Base-by-base conservation (phyloP, 345 rosid species). In the Stellera chamaejasme region DNA sequence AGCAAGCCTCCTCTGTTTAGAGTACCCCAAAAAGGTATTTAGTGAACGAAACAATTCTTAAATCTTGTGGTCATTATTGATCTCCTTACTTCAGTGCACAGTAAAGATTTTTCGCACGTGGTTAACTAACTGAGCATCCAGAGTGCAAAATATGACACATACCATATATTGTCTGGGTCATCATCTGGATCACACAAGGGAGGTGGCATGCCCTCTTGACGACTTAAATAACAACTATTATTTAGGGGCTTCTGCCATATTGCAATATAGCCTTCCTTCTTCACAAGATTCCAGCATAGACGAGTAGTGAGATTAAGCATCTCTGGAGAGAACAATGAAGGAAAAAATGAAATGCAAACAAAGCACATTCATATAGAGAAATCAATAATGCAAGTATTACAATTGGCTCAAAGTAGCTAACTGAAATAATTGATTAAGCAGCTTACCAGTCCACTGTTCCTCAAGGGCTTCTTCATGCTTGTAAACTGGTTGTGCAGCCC, bases 401-500 rank as follows among this genome's bases (percentile, higher is more conserved):
- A 32, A 32, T 4, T 32, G 39, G 39, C 5, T 8, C 39, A 32
- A 8, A 32, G 5, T 32, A 32, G 39, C 39, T 32, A 32, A 32
- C 39, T 32, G 39, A 32, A 8, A 32, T 4, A 32, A 32, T 32
- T 32, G 39, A 8, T 32, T 28, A 39, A 54, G 19, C 1, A 25
- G 56, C 28, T n/a, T 80, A 89, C 99, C 99, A 83, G 77, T 77
- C 99, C 97, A 93, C 64, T 89, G 99, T 69, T 89, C 83, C 77
- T 87, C 88, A 48, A 89, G 80, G 44, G 68, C 63, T 64, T 66
- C 71, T 66, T 93, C 97, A 45, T 93, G 99, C 75, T 87, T 93
- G 70, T 93, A 93, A 60, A 93, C 99, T 48, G 97, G 99, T 54
- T 89, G 99, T 47, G 97, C 96, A 10, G 99, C 95, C 99, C 98